Conservation (phyloP, 345 rosid species). For the Jatropha curcas region DNA sequence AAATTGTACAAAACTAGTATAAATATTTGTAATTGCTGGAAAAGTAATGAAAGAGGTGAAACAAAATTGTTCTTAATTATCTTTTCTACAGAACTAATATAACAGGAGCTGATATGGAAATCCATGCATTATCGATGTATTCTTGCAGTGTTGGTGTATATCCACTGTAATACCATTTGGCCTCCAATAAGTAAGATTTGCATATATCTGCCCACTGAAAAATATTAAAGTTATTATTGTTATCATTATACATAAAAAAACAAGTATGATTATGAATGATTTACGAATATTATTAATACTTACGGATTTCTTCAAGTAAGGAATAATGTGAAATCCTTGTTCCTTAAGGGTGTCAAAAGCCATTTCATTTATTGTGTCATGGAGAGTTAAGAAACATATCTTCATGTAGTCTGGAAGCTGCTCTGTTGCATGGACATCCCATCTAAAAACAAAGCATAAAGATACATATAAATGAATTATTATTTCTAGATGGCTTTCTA, state of each 20-base stretch:
- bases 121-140: constrained; percentile 17
- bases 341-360: not conserved
- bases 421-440: not conserved
- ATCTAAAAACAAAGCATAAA: no score
- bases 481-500: no score
- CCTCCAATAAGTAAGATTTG: constrained; percentile 12
- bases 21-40: no score
- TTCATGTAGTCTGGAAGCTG: constrained; percentile 8
- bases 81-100: not conserved
- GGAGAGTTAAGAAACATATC: constrained; percentile 8
- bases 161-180: constrained; percentile 14
- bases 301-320: constrained; percentile 10
- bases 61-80: no score
- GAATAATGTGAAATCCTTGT: constrained; percentile 5
- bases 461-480: no score
- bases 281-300: no score
- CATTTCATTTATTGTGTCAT: constrained; percentile 7
- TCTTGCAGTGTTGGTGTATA: constrained; percentile 15
- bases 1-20: no score
- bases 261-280: no score
- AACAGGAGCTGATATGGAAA: constrained; percentile 7
- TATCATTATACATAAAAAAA: no score
- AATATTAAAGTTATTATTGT: no score
- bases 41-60: no score
- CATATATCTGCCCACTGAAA: constrained; percentile 23